Evolutionary conservation across 2,329 filamentous ascomycete genomes (phyloP).

Genomic region (Monosporascus cannonballus): DNA sequence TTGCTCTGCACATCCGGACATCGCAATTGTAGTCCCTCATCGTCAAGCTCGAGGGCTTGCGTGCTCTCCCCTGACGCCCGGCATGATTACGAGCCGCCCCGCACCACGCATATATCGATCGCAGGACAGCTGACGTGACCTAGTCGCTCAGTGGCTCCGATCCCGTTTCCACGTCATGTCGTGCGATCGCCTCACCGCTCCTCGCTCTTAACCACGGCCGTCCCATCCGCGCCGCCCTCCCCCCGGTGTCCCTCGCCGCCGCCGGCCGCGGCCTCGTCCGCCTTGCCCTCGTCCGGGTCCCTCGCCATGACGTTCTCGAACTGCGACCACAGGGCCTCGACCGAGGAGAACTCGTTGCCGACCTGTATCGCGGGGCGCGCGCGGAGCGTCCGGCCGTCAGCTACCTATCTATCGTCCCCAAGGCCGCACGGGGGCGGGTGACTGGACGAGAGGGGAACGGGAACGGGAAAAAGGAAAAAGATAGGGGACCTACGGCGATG

Average conservation of each 20-base stretch:
- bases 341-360: slow-evolving; percentile 94
- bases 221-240: slow-evolving; percentile 16
- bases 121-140: too few species aligned
- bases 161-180: not conserved
- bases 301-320: slow-evolving; percentile 95
- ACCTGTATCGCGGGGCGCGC: slow-evolving; percentile 47
- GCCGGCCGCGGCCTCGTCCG: slow-evolving; percentile 4
- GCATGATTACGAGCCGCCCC: too few species aligned
- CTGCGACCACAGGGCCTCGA: slow-evolving; percentile 94
- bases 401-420: not conserved
- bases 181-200: not conserved
- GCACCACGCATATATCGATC: too few species aligned
- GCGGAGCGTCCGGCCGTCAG: not conserved
- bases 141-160: not conserved
- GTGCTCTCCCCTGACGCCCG: too few species aligned
- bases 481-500: slow-evolving; percentile 60
- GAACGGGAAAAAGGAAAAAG: not conserved
- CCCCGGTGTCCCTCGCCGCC: slow-evolving; percentile 19
- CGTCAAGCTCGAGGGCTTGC: too few species aligned
- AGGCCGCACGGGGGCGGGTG: not conserved
- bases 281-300: slow-evolving; percentile 36
- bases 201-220: slow-evolving; percentile 1
- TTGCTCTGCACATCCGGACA: too few species aligned
- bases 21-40: too few species aligned
- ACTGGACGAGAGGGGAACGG: not conserved